phyloP scores from a whole-genome alignment of 2,329 filamentous ascomycete species.

The Fusarium papillatum region DNA sequence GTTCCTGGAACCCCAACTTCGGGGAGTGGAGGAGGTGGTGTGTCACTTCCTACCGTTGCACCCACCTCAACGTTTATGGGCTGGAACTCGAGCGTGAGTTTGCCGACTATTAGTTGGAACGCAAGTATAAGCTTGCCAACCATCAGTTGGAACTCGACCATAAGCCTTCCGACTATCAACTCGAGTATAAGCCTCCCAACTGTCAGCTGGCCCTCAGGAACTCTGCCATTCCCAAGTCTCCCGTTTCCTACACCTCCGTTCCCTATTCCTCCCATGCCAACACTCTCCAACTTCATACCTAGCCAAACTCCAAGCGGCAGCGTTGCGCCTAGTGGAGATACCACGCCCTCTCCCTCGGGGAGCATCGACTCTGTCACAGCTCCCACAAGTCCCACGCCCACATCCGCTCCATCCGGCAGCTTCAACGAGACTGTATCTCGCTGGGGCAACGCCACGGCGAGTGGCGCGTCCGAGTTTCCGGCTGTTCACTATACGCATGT shows the following conservation, averaged over 20 bases:
- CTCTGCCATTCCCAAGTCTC: background rate
- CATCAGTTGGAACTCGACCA: background rate
- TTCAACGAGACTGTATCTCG: conserved; percentile 22
- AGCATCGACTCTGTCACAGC: conserved; percentile 23
- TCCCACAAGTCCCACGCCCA: conserved; percentile 23
- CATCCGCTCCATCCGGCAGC: conserved; percentile 3
- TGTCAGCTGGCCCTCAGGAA: conserved; percentile 5
- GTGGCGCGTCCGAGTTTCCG: conserved; percentile 32
- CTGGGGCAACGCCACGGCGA: conserved; percentile 21
- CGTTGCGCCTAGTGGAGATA: background rate
- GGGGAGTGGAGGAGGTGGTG: conserved; percentile 7
- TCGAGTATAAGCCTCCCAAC: background rate
- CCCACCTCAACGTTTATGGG: conserved; percentile 6
- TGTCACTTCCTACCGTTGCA: conserved; percentile 15
- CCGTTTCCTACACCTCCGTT: background rate
- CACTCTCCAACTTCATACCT: background rate
- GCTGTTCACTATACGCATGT: conserved; percentile 51
- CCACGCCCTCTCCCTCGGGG: background rate
- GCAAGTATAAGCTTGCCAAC: conserved; percentile 16
- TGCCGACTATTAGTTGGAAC: conserved; percentile 20
- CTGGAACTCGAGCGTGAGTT: conserved; percentile 30
- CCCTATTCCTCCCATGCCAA: background rate
- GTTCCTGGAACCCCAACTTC: conserved; percentile 25
- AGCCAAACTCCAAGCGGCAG: conserved; percentile 4
- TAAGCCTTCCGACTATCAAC: background rate